These are phyloP conservation scores for Tremella mesenterica DNA, from an alignment of 768 basidiomycete species.

Conservation along the genomic window DNA sequence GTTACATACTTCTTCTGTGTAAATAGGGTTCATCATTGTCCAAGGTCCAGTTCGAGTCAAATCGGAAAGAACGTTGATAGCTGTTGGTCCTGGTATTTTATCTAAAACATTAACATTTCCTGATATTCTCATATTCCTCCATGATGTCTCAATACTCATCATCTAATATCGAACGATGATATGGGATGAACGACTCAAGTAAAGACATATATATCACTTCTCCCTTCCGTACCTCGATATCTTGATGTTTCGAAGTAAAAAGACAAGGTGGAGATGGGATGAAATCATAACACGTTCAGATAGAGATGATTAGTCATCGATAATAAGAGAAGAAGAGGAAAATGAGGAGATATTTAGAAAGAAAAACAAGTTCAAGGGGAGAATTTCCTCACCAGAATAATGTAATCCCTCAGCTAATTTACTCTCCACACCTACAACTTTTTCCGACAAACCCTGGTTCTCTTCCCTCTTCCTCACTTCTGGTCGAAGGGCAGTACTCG, in stretches of 20 bases:
- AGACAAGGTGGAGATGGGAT: too few relatives aligned
- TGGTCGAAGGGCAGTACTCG: slow-evolving; percentile 16
- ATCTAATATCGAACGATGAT: background rate
- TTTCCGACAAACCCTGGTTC: background rate
- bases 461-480: slow-evolving; percentile 25
- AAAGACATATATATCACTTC: too few relatives aligned
- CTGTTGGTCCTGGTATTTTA: slow-evolving; percentile 3
- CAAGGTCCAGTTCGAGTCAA: slow-evolving; percentile 48
- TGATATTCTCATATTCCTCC: background rate
- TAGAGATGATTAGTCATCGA: too few relatives aligned
- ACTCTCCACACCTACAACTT: slow-evolving; percentile 21
- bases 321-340: too few relatives aligned
- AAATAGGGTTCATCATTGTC: slow-evolving; percentile 91
- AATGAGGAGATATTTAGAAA: too few relatives aligned
- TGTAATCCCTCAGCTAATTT: slow-evolving; percentile 39
- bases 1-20: slow-evolving; percentile 49
- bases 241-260: too few relatives aligned
- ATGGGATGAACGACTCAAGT: too few relatives aligned
- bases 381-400: slow-evolving; percentile 41
- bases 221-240: too few relatives aligned
- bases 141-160: background rate
- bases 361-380: background rate
- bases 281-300: too few relatives aligned
- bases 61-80: slow-evolving; percentile 24
- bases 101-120: background rate